phyloP scores from a whole-genome alignment of 2,329 filamentous ascomycete species.

The Exserohilum rostratum region DNA sequence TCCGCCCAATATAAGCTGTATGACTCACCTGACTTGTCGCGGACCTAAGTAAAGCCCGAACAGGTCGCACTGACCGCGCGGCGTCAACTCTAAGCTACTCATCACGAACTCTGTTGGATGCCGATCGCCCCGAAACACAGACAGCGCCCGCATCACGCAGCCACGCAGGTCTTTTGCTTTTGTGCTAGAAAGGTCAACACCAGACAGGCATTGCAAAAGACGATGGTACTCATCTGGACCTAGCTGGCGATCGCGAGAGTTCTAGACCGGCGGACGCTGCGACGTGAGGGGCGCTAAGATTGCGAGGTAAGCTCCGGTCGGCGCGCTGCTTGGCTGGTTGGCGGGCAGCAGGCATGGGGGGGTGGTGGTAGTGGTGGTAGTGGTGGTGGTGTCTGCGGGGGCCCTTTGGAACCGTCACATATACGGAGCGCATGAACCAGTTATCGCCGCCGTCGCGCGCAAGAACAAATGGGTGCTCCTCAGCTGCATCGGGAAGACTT shows the following conservation, averaged over 20 bases:
- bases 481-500: constrained; percentile 22
- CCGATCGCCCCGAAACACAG: constrained; percentile 19
- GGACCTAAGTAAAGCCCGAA: constrained; percentile 10
- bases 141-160: no score
- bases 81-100: neutral
- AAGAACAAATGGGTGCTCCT: constrained; percentile 16
- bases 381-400: no score
- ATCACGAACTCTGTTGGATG: constrained; percentile 9
- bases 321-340: constrained; percentile 29
- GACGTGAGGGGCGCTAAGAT: constrained; percentile 9
- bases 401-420: neutral
- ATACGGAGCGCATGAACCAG: constrained; percentile 21
- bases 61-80: constrained; percentile 3
- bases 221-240: neutral
- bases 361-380: no score
- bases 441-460: constrained; percentile 23
- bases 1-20: no score
- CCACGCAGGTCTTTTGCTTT: no score
- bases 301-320: constrained; percentile 8
- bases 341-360: no score
- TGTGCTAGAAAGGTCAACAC: neutral
- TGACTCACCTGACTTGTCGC: no score
- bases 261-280: constrained; percentile 30
- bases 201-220: neutral
- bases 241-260: constrained; percentile 18